These are phyloP conservation scores for Epichloe aotearoae DNA, from an alignment of 2,329 filamentous ascomycete species.

Conservation along the genomic window DNA sequence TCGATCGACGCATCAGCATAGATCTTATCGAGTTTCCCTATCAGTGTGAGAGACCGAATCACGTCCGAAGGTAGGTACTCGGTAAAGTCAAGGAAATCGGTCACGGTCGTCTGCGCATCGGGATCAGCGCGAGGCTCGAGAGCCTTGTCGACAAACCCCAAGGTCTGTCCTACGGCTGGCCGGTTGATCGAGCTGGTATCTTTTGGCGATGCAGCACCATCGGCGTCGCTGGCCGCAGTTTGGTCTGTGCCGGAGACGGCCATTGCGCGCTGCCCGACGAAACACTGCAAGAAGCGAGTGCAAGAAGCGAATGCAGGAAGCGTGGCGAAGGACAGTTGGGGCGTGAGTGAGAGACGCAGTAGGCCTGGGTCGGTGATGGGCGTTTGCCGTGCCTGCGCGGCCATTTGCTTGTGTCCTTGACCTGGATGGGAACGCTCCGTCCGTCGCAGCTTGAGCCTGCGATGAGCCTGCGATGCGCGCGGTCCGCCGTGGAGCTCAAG, in stretches of 20 bases:
- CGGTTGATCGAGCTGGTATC: constrained; percentile 15
- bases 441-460: constrained; percentile 1
- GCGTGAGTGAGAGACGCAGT: not conserved
- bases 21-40: constrained; percentile 47
- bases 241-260: constrained; percentile 15
- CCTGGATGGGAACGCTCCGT: not conserved
- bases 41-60: constrained; percentile 49
- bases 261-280: constrained; percentile 9
- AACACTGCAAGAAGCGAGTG: not conserved
- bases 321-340: not conserved
- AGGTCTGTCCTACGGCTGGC: constrained; percentile 12
- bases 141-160: constrained; percentile 24
- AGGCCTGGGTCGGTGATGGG: not conserved
- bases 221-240: constrained; percentile 11
- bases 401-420: constrained; percentile 6
- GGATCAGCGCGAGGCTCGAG: constrained; percentile 45
- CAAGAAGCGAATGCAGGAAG: not conserved
- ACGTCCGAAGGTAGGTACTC: constrained; percentile 58
- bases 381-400: constrained; percentile 5
- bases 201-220: constrained; percentile 16
- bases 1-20: constrained; percentile 42
- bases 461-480: constrained; percentile 5
- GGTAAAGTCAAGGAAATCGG: constrained; percentile 56
- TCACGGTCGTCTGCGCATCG: constrained; percentile 56
- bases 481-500: constrained; percentile 1